These are phyloP conservation scores for Metschnikowia drakensbergensis DNA, from an alignment of 805 yeast genomes.

Conservation along the genomic window DNA sequence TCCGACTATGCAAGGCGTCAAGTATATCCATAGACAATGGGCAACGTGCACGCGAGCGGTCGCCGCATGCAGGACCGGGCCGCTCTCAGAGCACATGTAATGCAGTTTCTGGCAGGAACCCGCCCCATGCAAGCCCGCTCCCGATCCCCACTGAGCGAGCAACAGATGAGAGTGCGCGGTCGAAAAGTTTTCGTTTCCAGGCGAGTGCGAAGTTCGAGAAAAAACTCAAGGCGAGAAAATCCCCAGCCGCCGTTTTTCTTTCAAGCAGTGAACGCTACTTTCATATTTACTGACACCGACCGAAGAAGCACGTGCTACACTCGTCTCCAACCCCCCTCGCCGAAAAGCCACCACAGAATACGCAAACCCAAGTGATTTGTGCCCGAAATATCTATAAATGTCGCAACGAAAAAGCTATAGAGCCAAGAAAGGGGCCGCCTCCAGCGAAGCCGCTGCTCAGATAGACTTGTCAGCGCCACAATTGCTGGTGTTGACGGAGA, in stretches of 20 bases:
- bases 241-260: constrained; percentile 4
- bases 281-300: background rate
- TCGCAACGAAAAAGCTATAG: constrained; percentile 20
- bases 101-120: too few species aligned
- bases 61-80: too few species aligned
- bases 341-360: constrained; percentile 1
- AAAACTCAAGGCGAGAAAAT: constrained; percentile 1
- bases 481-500: constrained; percentile 64
- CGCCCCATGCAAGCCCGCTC: too few species aligned
- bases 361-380: constrained; percentile 1
- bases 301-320: background rate
- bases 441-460: constrained; percentile 8
- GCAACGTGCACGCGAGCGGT: too few species aligned
- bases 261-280: constrained; percentile 3
- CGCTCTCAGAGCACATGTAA: too few species aligned
- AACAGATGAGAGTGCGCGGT: constrained; percentile 3
- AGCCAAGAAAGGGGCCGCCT: constrained; percentile 11
- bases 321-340: background rate
- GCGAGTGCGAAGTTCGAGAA: constrained; percentile 5
- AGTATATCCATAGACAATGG: too few species aligned
- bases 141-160: background rate
- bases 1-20: too few species aligned
- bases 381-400: constrained; percentile 9
- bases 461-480: constrained; percentile 11
- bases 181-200: constrained; percentile 4